phyloP scores from a whole-genome alignment of 75 land plant genomes.

The Pinus tabuliformis region DNA sequence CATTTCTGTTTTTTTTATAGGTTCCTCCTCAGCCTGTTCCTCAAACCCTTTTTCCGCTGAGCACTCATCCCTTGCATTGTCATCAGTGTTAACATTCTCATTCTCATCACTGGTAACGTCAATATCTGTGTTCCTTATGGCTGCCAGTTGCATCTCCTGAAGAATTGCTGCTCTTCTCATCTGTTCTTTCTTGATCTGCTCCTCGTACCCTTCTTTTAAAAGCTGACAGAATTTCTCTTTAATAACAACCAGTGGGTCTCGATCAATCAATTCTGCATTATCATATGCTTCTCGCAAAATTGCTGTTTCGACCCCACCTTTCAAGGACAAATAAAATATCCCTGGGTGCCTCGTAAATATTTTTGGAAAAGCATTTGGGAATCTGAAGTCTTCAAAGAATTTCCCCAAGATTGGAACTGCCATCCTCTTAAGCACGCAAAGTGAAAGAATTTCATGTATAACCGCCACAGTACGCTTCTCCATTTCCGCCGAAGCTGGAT shows the following conservation, averaged over 20 bases:
- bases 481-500: slow-evolving; percentile 51
- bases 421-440: slow-evolving; percentile 50
- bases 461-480: slow-evolving; percentile 74
- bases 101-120: too few species aligned
- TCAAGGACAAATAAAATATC: slow-evolving; percentile 69
- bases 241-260: slow-evolving; percentile 59
- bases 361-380: slow-evolving; percentile 54
- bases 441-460: slow-evolving; percentile 64
- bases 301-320: slow-evolving; percentile 66
- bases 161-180: too few species aligned
- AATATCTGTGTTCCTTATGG: too few species aligned
- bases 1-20: too few species aligned
- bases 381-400: slow-evolving; percentile 56
- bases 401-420: slow-evolving; percentile 49
- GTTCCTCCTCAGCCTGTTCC: too few species aligned
- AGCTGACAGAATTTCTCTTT: slow-evolving; percentile 62
- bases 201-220: slow-evolving; percentile 40
- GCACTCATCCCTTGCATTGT: too few species aligned
- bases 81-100: too few species aligned
- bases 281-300: slow-evolving; percentile 69
- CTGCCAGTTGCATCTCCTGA: too few species aligned
- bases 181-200: slow-evolving; percentile 19
- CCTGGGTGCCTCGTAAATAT: slow-evolving; percentile 69
- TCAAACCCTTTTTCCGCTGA: too few species aligned
- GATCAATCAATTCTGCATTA: slow-evolving; percentile 35